phyloP scores from a whole-genome alignment of 768 basidiomycete species.

The Paxillus involutus region DNA sequence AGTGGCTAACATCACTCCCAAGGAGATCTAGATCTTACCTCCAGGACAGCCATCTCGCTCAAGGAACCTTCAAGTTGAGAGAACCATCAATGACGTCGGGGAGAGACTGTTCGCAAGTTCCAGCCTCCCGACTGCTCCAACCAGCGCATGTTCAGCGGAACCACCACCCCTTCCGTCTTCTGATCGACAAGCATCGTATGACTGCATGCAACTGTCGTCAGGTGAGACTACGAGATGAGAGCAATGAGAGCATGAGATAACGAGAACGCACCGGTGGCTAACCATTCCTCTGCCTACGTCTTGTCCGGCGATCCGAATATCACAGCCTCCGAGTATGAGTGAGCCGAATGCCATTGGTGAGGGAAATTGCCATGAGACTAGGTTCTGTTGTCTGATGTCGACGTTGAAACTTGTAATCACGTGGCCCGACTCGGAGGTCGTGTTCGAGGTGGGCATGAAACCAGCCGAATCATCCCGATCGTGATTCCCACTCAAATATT shows the following conservation, averaged over 20 bases:
- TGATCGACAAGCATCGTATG: conserved; percentile 95
- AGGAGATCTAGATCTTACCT: conserved; percentile 54
- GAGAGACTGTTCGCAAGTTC: conserved; percentile 84
- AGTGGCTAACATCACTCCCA: neutral
- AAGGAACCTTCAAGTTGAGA: conserved; percentile 67
- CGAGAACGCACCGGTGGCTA: conserved; percentile 58
- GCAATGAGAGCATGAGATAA: neutral
- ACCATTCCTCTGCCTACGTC: conserved; percentile 92
- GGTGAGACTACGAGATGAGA: neutral
- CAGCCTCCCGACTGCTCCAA: conserved; percentile 57
- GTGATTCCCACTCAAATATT: no score
- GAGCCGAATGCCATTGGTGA: conserved; percentile 78
- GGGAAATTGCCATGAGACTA: neutral
- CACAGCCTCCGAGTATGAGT: conserved; percentile 76
- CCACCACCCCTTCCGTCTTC: conserved; percentile 71
- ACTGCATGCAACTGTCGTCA: conserved; percentile 24
- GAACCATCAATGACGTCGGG: neutral
- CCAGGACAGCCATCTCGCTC: conserved; percentile 88
- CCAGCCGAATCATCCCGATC: no score
- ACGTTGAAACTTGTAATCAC: no score
- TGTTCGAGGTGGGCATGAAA: no score
- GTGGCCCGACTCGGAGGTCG: no score
- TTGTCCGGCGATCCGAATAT: conserved; percentile 89
- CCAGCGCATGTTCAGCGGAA: conserved; percentile 75
- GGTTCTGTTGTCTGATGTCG: no score